phyloP scores from a whole-genome alignment of 2,329 filamentous ascomycete genomes.

The Colletotrichum tropicale region DNA sequence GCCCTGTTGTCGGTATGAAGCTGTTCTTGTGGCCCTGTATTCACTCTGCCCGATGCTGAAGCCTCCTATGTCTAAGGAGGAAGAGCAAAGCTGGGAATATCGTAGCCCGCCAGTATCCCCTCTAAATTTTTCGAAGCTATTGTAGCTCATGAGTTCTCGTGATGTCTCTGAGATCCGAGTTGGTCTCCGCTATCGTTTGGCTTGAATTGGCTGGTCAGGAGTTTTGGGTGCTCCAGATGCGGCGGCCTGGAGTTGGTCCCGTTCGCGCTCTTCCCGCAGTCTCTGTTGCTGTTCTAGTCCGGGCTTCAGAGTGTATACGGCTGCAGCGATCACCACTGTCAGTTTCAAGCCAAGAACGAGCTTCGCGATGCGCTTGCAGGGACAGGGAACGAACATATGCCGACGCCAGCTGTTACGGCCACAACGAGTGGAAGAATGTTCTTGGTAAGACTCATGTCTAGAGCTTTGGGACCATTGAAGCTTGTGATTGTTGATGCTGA shows the following conservation, averaged over 20 bases:
- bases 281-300: slow-evolving; percentile 6
- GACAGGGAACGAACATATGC: background rate
- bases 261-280: background rate
- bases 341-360: background rate
- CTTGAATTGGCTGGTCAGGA: background rate
- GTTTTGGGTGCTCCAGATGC: background rate
- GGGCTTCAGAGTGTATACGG: slow-evolving; percentile 10
- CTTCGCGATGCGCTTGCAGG: background rate
- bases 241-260: background rate
- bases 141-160: background rate
- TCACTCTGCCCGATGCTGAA: background rate
- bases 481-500: background rate
- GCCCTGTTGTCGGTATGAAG: background rate
- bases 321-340: background rate
- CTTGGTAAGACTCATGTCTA: background rate
- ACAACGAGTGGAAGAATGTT: slow-evolving; percentile 5
- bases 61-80: background rate
- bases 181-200: background rate
- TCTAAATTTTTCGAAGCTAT: background rate
- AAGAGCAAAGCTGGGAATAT: background rate
- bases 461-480: background rate
- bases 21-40: background rate
- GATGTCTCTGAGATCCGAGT: background rate
- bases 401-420: slow-evolving; percentile 6
- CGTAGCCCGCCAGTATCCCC: background rate